These are phyloP conservation scores for Phytophthora foliorum DNA, from an alignment of 352 stramenopile genomes.

Conservation along the genomic window DNA sequence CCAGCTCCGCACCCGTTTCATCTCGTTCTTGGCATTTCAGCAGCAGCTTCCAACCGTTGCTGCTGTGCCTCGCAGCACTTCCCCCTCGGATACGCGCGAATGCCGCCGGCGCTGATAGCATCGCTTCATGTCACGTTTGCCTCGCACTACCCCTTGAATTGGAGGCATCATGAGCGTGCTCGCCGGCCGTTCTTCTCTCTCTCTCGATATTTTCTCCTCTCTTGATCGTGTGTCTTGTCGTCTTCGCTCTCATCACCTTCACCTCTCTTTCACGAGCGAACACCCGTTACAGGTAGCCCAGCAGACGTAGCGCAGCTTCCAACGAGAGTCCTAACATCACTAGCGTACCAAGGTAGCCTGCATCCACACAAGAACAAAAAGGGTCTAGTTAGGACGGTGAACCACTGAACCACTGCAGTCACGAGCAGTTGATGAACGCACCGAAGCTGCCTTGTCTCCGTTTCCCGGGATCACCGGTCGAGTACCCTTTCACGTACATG, in stretches of 20 bases:
- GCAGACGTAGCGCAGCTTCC: conserved; percentile 39
- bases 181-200: conserved; percentile 15
- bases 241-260: neutral
- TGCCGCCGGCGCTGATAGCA: conserved; percentile 23
- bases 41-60: conserved; percentile 44
- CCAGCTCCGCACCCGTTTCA: conserved; percentile 15
- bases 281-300: conserved; percentile 32
- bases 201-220: conserved; percentile 3
- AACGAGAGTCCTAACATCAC: conserved; percentile 41
- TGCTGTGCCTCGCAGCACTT: conserved; percentile 34
- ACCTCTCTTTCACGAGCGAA: conserved; percentile 11
- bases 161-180: conserved; percentile 34
- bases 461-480: conserved; percentile 51
- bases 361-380: neutral
- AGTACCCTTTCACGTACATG: conserved; percentile 52
- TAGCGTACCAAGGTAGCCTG: conserved; percentile 36
- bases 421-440: conserved; percentile 14
- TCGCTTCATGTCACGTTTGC: conserved; percentile 31
- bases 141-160: conserved; percentile 43
- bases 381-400: neutral
- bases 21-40: conserved; percentile 23
- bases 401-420: neutral
- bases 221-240: conserved; percentile 4
- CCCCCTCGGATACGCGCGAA: conserved; percentile 32
- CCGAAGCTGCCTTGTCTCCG: conserved; percentile 46